Evolutionary conservation across 805 yeast genomes (phyloP), one percentile per base, ranked within the genome.

Genomic region (Nakazawaea siamensis): DNA sequence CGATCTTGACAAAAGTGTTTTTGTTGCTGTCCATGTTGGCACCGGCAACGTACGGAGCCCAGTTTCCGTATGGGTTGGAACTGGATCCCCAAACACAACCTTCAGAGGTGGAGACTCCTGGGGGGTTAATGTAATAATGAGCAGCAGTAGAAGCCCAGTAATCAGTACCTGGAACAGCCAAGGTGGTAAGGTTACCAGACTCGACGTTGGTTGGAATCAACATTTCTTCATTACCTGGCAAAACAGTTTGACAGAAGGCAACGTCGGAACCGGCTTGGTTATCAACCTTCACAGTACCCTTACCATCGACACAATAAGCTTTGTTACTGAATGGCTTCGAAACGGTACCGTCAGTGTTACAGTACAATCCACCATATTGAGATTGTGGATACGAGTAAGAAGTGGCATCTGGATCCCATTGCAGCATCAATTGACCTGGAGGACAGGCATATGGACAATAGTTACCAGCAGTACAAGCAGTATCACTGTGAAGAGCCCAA

Each of bases 211-310:
- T 85, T 41, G 96, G 96, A 45, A 87, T 85, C 54, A 85, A 66
- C 95, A 86, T 86, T 47, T 86, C 94, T 62, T 86, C 95, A 57
- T 85, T 83, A 46, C 96, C 96, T 17, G 96, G 96, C 38, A 87
- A 66, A 5, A 87, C 95, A 7, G 95, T 86, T 62, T 87, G 95
- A 57, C 96, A 86, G 58, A 86, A 76, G 6, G 95, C 88, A 44
- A 85, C 87, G 39, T 70, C 62, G 4, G 60, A 41, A 27, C 66
- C 66, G 13, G 80, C 76, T 9, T 54, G 47, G 63, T 84, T 84
- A 38, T 64, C 49, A 17, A 57, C 61, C 21, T 55, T 47, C n/a
- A 84, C 77, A 13, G 90, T 73, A 24, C 85, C 90, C 43, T 73
- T 71, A 37, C 95, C 95, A 38, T 79, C 76, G 43, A 70, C 70